Evolutionary conservation across 495 filamentous ascomycete species (phyloP), one percentile per base, ranked within the genome.

Genomic region (Penicillium paradoxum): DNA sequence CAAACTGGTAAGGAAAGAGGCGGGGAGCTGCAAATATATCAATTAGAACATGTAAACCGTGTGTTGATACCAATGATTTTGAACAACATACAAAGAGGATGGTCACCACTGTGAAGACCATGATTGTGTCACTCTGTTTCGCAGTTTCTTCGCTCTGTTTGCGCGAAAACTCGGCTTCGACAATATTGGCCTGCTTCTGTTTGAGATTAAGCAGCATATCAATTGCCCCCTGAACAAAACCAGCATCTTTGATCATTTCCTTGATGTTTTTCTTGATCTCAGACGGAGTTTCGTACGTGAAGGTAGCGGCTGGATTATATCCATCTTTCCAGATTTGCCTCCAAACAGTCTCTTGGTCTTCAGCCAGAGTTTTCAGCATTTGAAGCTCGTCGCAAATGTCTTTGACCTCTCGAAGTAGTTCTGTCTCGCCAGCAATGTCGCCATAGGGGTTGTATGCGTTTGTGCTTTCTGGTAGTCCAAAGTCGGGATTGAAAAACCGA

Each of bases 41-140:
- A 45, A 27, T 10, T n/a, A n/a, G n/a, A n/a, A n/a, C n/a, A n/a
- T n/a, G n/a, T n/a, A n/a, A n/a, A n/a, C n/a, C n/a, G n/a, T n/a
- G n/a, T n/a, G n/a, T 17, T 10, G 27, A 24, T 14, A 41, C 3
- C 8, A 41, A 41, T 15, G 7, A 13, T 14, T 1, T 13, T 4
- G 11, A 33, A 4, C 32, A 19, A 58, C 59, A 41, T 18, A 85
- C 68, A 70, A 83, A 83, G 30, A 83, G 59, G 43, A 83, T 79
- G 0, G 77, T 82, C 3, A 82, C 78, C 41, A 83, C 73, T 2
- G 82, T 85, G 56, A 85, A 85, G 0, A 83, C 74, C 72, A 86
- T 79, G 43, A 84, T 75, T 0, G 78, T 83, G 47, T 82, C 76
- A n/a, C 72, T 69, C 19, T 41, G 38, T 15, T 21, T 21, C 10